phyloP scores from a whole-genome alignment of 805 yeast species.

The Myxozyma kluyveri region DNA sequence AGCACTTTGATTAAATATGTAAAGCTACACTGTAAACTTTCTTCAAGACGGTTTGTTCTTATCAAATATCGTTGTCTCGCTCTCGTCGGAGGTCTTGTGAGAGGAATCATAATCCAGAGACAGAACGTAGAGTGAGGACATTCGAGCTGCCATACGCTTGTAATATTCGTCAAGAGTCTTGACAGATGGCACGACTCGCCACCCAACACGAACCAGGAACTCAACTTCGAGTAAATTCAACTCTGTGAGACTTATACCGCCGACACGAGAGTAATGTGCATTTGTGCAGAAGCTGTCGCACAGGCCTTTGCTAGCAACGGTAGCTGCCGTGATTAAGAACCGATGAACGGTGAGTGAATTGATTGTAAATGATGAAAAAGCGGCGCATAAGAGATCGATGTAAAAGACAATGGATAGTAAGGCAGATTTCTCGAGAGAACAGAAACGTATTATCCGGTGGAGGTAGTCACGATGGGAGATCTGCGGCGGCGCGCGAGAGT shows the following conservation, averaged over 20 bases:
- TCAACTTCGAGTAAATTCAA: constrained; percentile 85
- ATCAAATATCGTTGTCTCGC: too few relatives aligned
- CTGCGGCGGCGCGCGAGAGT: constrained; percentile 87
- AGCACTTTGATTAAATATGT: too few relatives aligned
- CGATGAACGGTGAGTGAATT: constrained; percentile 93
- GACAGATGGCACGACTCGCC: constrained; percentile 62
- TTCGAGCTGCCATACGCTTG: constrained; percentile 36
- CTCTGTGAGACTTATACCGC: constrained; percentile 83
- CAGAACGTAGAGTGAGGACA: constrained; percentile 30
- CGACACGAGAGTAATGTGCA: constrained; percentile 91
- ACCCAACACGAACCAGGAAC: constrained; percentile 73
- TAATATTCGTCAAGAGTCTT: constrained; percentile 39
- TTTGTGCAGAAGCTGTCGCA: constrained; percentile 94
- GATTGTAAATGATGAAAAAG: constrained; percentile 74
- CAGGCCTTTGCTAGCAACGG: constrained; percentile 83
- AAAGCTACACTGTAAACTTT: too few relatives aligned
- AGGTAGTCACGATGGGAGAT: constrained; percentile 79
- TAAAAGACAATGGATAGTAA: constrained; percentile 81
- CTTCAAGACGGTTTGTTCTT: too few relatives aligned
- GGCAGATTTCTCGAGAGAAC: constrained; percentile 80
- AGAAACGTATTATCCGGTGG: constrained; percentile 73
- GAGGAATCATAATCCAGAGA: constrained; percentile 5
- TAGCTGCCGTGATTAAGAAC: constrained; percentile 83
- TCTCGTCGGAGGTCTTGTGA: too few relatives aligned
- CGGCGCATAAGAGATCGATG: constrained; percentile 76